Conservation (phyloP, 1,284 basidiomycete genomes). For the Porogramme epimiltina region DNA sequence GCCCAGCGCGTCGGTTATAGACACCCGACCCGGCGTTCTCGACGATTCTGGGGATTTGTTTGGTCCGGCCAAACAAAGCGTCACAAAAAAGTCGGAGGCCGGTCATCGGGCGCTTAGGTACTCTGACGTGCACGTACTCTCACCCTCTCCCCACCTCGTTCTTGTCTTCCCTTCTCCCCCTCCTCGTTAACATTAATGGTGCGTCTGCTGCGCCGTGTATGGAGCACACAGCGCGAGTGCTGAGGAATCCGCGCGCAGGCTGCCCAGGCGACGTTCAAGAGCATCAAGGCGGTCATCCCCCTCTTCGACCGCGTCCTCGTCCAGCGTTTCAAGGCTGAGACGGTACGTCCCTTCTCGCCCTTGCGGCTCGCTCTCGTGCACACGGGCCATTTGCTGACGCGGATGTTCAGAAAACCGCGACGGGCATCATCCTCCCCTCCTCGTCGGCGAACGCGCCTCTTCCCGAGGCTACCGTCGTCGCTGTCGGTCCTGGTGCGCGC, state of each 20-base stretch:
- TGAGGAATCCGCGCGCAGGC: constrained; percentile 44
- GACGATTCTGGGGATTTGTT: constrained; percentile 9
- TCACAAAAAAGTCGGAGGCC: background rate
- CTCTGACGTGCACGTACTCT: constrained; percentile 6
- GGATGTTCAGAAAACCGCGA: constrained; percentile 93
- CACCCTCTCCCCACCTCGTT: background rate
- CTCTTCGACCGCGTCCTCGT: constrained; percentile 97
- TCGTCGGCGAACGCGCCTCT: constrained; percentile 83
- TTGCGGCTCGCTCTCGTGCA: background rate
- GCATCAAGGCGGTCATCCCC: constrained; percentile 90
- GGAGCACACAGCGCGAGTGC: background rate
- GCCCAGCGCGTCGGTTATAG: no score
- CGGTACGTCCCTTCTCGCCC: constrained; percentile 49
- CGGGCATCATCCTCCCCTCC: constrained; percentile 93
- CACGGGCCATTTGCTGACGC: background rate
- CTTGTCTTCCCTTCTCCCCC: background rate
- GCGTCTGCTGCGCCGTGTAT: background rate
- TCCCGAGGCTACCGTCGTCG: constrained; percentile 96
- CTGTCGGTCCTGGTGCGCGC: constrained; percentile 90
- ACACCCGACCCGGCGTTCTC: no score
- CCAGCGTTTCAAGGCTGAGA: constrained; percentile 94
- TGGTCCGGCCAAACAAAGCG: constrained; percentile 5
- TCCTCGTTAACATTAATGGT: constrained; percentile 17
- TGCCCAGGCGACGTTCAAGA: constrained; percentile 88
- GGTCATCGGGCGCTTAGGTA: constrained; percentile 9